phyloP scores from a whole-genome alignment of 1,139 yeast species.

The Debaryomyces nepalensis region DNA sequence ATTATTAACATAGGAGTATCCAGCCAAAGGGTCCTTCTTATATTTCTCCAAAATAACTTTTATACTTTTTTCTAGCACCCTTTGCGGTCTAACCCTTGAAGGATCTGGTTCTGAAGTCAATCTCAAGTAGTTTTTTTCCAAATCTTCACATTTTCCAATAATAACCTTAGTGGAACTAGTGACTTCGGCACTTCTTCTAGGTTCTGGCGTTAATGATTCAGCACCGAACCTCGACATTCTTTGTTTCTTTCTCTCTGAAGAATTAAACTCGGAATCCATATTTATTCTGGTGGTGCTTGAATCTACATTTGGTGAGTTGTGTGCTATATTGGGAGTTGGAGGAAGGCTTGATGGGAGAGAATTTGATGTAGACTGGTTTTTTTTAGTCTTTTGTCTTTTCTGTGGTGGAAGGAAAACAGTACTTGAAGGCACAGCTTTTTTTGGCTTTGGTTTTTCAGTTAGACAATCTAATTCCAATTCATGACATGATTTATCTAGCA shows the following conservation, averaged over 20 bases:
- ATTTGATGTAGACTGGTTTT: background rate
- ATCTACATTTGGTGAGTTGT: conserved; percentile 2
- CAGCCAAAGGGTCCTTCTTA: conserved; percentile 46
- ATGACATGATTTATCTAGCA: conserved; percentile 37
- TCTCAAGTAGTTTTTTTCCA: conserved; percentile 82
- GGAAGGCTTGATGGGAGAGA: background rate
- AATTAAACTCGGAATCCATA: conserved; percentile 28
- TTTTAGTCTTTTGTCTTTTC: conserved; percentile 5
- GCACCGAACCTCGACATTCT: conserved; percentile 55
- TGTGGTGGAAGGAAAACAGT: conserved; percentile 10
- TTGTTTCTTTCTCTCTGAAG: conserved; percentile 46
- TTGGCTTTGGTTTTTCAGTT: conserved; percentile 12
- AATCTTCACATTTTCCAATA: conserved; percentile 64
- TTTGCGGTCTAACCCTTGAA: conserved; percentile 73
- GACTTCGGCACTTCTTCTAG: background rate
- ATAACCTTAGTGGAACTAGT: conserved; percentile 28
- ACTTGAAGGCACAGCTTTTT: background rate
- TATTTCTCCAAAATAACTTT: conserved; percentile 60
- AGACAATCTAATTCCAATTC: conserved; percentile 21
- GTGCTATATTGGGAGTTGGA: background rate
- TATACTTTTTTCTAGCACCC: conserved; percentile 62
- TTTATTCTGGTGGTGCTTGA: background rate
- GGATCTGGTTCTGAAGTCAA: conserved; percentile 94
- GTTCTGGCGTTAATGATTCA: conserved; percentile 26
- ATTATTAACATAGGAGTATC: conserved; percentile 80